phyloP scores from a whole-genome alignment of 2,329 filamentous ascomycete genomes.

The Sclerotinia glacialis region DNA sequence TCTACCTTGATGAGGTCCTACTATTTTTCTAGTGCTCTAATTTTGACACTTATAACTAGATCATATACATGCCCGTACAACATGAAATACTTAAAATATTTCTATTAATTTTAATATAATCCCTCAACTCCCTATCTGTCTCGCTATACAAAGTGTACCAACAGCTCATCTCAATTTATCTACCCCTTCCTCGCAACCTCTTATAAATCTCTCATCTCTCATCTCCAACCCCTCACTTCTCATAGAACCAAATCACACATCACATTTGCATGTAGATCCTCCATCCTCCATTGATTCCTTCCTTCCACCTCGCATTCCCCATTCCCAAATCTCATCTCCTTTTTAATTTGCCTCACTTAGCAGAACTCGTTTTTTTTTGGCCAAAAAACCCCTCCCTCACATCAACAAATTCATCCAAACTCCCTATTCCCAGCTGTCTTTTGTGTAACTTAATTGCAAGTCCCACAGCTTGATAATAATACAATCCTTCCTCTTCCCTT shows the following conservation, averaged over 20 bases:
- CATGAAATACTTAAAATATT: background rate
- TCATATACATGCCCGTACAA: too few species aligned
- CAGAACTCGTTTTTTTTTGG: background rate
- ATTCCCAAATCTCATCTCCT: background rate
- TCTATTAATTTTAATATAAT: background rate
- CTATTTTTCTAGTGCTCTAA: too few species aligned
- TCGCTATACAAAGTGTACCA: background rate
- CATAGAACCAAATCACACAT: background rate
- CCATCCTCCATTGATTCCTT: too few species aligned
- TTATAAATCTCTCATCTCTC: background rate
- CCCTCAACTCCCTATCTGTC: background rate
- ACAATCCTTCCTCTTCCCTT: background rate
- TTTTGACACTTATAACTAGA: too few species aligned
- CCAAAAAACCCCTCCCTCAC: background rate
- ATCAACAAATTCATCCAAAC: slow-evolving; percentile 8
- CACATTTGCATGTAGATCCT: background rate
- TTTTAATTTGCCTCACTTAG: background rate
- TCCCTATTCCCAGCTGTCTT: background rate
- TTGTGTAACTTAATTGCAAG: background rate
- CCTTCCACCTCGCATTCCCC: background rate
- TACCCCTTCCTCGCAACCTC: background rate
- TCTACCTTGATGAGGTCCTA: too few species aligned
- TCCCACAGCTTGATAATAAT: slow-evolving; percentile 9
- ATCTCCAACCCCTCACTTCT: background rate
- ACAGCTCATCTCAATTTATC: background rate